Conservation (phyloP, 441 rosid species). For the Corymbia calophylla region DNA sequence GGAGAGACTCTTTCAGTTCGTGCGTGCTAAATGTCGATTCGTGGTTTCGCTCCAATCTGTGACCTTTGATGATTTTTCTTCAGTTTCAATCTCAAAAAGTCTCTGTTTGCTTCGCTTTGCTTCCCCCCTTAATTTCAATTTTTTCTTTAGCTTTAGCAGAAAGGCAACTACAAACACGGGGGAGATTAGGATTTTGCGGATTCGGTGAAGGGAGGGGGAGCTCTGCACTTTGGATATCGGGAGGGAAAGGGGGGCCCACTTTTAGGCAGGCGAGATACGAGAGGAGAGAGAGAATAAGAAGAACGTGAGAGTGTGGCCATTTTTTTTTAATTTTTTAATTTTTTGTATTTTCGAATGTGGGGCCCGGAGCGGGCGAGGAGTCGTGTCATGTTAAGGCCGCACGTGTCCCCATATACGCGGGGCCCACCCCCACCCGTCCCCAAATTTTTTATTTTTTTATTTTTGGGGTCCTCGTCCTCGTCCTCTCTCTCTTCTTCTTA, state of each 20-base stretch:
- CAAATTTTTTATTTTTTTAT: accelerated
- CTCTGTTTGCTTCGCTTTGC: not conserved
- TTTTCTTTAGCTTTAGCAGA: not conserved
- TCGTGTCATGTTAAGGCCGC: not conserved
- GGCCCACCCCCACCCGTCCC: not conserved
- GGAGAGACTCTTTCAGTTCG: not conserved
- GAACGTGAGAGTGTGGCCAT: not conserved
- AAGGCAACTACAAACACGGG: not conserved
- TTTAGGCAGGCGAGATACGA: not conserved
- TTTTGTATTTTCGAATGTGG: not conserved
- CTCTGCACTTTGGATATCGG: not conserved
- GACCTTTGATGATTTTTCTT: not conserved
- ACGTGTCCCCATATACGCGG: not conserved
- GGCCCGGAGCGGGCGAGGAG: not conserved
- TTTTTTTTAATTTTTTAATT: no score
- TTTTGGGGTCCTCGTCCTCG: not conserved
- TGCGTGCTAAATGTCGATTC: not conserved
- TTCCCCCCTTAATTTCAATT: not conserved
- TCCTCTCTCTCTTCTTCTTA: not conserved
- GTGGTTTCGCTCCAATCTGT: not conserved
- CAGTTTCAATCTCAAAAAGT: not conserved
- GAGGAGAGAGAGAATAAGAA: not conserved
- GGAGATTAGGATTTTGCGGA: not conserved
- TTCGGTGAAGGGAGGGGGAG: accelerated
- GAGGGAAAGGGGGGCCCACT: not conserved